These are phyloP conservation scores for Linum tenue DNA, from an alignment of 345 rosid species.

Conservation along the genomic window DNA sequence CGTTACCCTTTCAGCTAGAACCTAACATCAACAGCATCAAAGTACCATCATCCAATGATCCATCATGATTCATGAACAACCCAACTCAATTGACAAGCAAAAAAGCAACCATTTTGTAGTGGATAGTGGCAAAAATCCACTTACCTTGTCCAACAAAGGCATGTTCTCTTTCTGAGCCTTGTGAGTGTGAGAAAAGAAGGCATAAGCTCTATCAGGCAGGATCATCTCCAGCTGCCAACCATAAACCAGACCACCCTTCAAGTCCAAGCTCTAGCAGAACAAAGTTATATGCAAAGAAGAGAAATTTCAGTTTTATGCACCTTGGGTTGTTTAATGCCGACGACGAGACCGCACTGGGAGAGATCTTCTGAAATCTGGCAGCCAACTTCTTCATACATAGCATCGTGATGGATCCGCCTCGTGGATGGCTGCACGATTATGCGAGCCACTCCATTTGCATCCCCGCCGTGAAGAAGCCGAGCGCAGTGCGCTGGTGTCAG, in stretches of 20 bases:
- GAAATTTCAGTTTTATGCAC: slow-evolving; percentile 19
- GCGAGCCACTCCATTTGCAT: slow-evolving; percentile 56
- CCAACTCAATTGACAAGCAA: neutral
- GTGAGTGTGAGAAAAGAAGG: slow-evolving; percentile 89
- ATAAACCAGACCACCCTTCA: neutral
- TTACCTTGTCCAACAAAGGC: slow-evolving; percentile 77
- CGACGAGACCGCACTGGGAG: slow-evolving; percentile 74
- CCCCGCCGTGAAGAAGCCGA: slow-evolving; percentile 64
- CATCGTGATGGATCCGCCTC: slow-evolving; percentile 81
- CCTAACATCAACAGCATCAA: slow-evolving; percentile 24
- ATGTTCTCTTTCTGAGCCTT: slow-evolving; percentile 83
- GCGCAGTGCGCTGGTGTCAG: slow-evolving; percentile 87
- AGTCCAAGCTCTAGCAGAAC: neutral
- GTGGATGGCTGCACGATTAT: slow-evolving; percentile 86
- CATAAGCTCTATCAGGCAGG: slow-evolving; percentile 74
- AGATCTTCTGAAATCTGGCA: slow-evolving; percentile 79
- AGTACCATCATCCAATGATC: neutral
- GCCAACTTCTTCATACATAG: slow-evolving; percentile 67
- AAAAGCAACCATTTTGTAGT: no score
- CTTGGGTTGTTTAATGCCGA: slow-evolving; percentile 84
- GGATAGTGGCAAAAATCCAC: no score
- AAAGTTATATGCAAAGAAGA: neutral
- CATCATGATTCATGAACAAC: neutral
- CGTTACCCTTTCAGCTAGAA: slow-evolving; percentile 59
- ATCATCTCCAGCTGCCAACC: slow-evolving; percentile 55